Conservation (phyloP, 257 asterid species). For the Capsicum chinense region DNA sequence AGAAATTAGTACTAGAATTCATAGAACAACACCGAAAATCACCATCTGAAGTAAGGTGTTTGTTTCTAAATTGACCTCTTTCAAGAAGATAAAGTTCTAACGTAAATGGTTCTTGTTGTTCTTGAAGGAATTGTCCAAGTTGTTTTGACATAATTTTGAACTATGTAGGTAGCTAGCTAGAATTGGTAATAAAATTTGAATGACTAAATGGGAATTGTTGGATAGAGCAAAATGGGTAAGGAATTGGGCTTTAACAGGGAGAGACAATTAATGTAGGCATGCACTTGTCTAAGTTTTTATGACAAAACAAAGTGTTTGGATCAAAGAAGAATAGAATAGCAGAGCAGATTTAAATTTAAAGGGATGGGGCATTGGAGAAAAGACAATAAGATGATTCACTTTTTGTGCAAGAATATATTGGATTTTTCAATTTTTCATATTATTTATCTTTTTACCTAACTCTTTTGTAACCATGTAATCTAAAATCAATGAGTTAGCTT, state of each 20-base stretch:
- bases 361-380: background rate
- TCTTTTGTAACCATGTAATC: slow-evolving; percentile 19
- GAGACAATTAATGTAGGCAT: background rate
- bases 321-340: background rate
- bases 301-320: slow-evolving; percentile 15
- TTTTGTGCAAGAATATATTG: background rate
- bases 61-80: slow-evolving; percentile 38
- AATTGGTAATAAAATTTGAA: background rate
- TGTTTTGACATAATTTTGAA: slow-evolving; percentile 27
- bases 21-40: slow-evolving; percentile 18
- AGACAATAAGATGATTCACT: slow-evolving; percentile 13
- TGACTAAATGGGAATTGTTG: background rate
- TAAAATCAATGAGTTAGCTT: background rate
- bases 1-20: background rate
- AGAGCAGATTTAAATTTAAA: background rate
- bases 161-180: too few species aligned
- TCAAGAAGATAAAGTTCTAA: slow-evolving; percentile 64
- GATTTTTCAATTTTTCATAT: slow-evolving; percentile 14
- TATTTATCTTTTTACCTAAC: background rate
- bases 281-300: background rate
- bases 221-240: background rate
- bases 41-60: background rate
- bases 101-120: slow-evolving; percentile 77
- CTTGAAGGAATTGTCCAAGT: slow-evolving; percentile 64
- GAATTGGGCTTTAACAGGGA: slow-evolving; percentile 17